Conservation (phyloP, 805 yeast genomes). For the Metschnikowia vanudenii region DNA sequence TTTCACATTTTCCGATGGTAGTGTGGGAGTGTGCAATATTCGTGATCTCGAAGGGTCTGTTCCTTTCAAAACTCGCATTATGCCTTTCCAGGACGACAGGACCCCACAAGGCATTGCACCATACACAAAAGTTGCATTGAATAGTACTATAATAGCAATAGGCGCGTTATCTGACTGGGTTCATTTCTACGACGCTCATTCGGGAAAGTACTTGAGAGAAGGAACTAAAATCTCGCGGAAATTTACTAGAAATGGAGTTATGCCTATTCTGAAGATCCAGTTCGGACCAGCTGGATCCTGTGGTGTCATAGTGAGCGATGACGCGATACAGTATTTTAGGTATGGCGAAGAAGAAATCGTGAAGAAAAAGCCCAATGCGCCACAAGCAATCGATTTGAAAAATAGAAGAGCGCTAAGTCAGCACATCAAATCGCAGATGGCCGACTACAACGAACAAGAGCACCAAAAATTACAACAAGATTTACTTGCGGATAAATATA, state of each 20-base stretch:
- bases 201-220: constrained; percentile 20
- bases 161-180: constrained; percentile 21
- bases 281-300: constrained; percentile 16
- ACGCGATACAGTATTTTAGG: constrained; percentile 19
- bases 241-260: constrained; percentile 14
- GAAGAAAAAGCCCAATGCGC: constrained; percentile 18
- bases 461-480: constrained; percentile 24
- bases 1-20: constrained; percentile 39
- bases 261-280: constrained; percentile 18
- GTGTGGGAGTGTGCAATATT: constrained; percentile 43
- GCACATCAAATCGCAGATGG: constrained; percentile 34
- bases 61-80: constrained; percentile 14
- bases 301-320: constrained; percentile 20
- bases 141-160: constrained; percentile 30
- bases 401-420: constrained; percentile 15
- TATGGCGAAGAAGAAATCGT: constrained; percentile 14
- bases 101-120: constrained; percentile 24
- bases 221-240: constrained; percentile 16
- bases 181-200: constrained; percentile 21
- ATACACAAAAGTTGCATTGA: constrained; percentile 32
- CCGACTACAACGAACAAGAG: constrained; percentile 34
- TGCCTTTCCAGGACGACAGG: constrained; percentile 19
- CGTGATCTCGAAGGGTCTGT: constrained; percentile 25
- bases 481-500: constrained; percentile 42
- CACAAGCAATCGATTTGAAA: constrained; percentile 16